A percentile compares a stretch with the other conserved stretches of the same genome.
These are phyloP conservation scores for Corymbia calophylla DNA, from an alignment of 441 rosid species.

Conservation along the genomic window DNA sequence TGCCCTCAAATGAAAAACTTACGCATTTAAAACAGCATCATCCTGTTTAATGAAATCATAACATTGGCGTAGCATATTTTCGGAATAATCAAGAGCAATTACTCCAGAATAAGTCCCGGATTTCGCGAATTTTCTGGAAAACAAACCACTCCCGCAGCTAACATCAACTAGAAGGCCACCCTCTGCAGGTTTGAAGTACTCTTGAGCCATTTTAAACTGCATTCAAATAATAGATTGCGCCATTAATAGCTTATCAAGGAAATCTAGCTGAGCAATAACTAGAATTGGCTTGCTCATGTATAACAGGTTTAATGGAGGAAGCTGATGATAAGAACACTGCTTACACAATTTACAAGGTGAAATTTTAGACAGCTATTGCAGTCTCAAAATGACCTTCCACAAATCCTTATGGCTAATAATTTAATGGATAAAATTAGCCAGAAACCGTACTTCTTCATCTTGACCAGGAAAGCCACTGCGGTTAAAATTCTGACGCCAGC, in stretches of 20 bases:
- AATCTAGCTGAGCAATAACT: neutral
- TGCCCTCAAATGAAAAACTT: slow-evolving; percentile 9
- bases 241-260: neutral
- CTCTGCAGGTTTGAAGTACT: slow-evolving; percentile 66
- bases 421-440: neutral
- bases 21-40: slow-evolving; percentile 26
- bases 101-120: slow-evolving; percentile 64
- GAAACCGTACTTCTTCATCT: slow-evolving; percentile 71
- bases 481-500: slow-evolving; percentile 85
- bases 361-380: neutral
- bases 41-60: slow-evolving; percentile 75
- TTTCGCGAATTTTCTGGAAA: slow-evolving; percentile 77
- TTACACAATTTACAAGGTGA: neutral
- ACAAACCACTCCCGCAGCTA: slow-evolving; percentile 93
- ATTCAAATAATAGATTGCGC: slow-evolving; percentile 1
- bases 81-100: slow-evolving; percentile 88
- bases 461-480: slow-evolving; percentile 86
- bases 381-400: neutral
- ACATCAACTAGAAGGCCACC: slow-evolving; percentile 88
- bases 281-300: neutral
- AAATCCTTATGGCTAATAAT: neutral
- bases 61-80: slow-evolving; percentile 94
- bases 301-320: neutral
- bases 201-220: slow-evolving; percentile 96
- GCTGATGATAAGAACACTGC: neutral